Percentiles rank a stretch among this genome's conserved stretches.
Conservation (phyloP, 1,139 yeast species). For the Ashbya aceris region DNA sequence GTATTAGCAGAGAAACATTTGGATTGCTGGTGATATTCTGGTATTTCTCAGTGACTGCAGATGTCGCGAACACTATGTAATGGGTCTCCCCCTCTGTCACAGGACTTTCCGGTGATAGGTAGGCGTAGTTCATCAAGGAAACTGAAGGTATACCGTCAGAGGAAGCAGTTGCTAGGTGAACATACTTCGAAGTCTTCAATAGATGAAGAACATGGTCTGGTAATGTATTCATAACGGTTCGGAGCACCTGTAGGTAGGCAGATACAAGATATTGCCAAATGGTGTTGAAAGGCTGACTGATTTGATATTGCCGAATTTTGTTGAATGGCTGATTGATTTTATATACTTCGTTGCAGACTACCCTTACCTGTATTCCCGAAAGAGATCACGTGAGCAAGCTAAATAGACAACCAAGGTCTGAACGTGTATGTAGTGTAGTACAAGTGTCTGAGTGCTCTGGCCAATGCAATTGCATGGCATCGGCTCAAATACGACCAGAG, state of each 20-base stretch:
- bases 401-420: too few relatives aligned
- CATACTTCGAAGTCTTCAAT: constrained; percentile 51
- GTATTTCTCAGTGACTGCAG: constrained; percentile 59
- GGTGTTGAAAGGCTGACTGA: too few relatives aligned
- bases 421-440: too few relatives aligned
- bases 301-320: too few relatives aligned
- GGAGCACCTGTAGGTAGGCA: constrained; percentile 7
- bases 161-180: constrained; percentile 73
- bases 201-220: constrained; percentile 50
- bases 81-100: constrained; percentile 30
- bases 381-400: too few relatives aligned
- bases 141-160: constrained; percentile 66
- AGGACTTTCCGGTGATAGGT: constrained; percentile 34
- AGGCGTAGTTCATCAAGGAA: constrained; percentile 80
- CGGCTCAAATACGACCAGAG: too few relatives aligned
- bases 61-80: constrained; percentile 61
- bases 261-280: too few relatives aligned
- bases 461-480: too few relatives aligned
- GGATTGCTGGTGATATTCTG: constrained; percentile 59
- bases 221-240: constrained; percentile 29
- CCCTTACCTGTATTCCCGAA: too few relatives aligned
- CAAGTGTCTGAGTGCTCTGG: too few relatives aligned
- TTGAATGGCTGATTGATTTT: too few relatives aligned
- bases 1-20: constrained; percentile 68
- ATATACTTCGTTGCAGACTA: too few relatives aligned